Evolutionary conservation across 2,329 filamentous ascomycete species (phyloP).

Genomic region (Venturia oleaginea): DNA sequence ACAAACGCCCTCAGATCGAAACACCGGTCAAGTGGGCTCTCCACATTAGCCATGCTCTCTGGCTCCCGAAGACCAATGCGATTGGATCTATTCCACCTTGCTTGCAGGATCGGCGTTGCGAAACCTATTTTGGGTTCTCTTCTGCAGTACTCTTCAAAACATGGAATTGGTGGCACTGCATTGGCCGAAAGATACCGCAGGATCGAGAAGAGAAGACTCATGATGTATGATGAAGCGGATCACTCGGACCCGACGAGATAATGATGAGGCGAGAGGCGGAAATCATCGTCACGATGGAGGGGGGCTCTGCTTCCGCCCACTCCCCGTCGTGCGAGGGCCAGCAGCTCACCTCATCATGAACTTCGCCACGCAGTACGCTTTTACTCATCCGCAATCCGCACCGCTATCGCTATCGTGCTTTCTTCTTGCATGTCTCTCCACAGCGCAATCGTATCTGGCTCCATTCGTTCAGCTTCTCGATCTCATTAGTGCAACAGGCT

Average conservation of each 20-base stretch:
- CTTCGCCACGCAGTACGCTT: background rate
- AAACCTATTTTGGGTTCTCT: background rate
- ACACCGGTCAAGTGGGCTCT: background rate
- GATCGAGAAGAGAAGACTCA: background rate
- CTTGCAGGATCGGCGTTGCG: constrained; percentile 4
- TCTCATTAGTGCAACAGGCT: background rate
- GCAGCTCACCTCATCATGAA: background rate
- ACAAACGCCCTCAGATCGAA: background rate
- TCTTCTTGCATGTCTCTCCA: background rate
- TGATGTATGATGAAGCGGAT: background rate
- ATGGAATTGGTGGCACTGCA: background rate
- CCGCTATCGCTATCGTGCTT: background rate
- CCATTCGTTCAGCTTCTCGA: background rate
- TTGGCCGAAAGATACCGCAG: background rate
- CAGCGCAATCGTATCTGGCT: background rate
- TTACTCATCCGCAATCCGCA: background rate
- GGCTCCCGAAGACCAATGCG: background rate
- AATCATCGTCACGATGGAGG: background rate
- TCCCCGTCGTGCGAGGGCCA: background rate
- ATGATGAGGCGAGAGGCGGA: background rate
- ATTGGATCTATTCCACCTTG: constrained; percentile 1
- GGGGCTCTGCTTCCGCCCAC: background rate
- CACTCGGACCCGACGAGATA: background rate
- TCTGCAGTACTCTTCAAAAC: background rate
- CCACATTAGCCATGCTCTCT: background rate